These are phyloP conservation scores for Psilocybe subaeruginosa DNA, from an alignment of 768 basidiomycete genomes.

Conservation along the genomic window DNA sequence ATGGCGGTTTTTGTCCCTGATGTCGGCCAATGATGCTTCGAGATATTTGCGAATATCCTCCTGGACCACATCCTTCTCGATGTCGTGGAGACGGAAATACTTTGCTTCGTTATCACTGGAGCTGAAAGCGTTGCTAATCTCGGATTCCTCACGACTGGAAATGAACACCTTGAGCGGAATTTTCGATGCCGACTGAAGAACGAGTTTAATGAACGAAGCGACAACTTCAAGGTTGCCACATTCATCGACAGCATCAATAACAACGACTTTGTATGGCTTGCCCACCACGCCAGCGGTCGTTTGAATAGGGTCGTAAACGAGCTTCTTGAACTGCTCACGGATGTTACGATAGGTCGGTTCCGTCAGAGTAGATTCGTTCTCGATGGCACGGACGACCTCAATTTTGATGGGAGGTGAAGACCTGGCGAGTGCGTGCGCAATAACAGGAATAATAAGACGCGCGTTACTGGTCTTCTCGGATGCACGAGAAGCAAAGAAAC, in stretches of 20 bases:
- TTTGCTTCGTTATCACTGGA: too few relatives aligned
- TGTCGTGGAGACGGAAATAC: too few relatives aligned
- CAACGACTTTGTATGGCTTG: slow-evolving; percentile 11
- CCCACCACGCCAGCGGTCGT: background rate
- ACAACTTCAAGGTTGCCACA: slow-evolving; percentile 7
- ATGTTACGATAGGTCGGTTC: slow-evolving; percentile 8
- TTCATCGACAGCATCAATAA: slow-evolving; percentile 18
- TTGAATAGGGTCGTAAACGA: background rate
- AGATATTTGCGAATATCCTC: too few relatives aligned
- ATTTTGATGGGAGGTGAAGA: slow-evolving; percentile 14
- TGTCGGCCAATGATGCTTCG: too few relatives aligned
- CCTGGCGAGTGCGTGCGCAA: slow-evolving; percentile 8
- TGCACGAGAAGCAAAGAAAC: slow-evolving; percentile 10
- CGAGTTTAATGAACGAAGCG: slow-evolving; percentile 5
- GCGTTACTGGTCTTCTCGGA: slow-evolving; percentile 9
- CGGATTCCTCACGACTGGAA: slow-evolving; percentile 9
- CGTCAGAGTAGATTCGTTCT: slow-evolving; percentile 10
- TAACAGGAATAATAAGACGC: slow-evolving; percentile 9
- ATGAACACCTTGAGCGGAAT: slow-evolving; percentile 11
- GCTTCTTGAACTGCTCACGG: slow-evolving; percentile 10
- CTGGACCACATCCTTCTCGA: too few relatives aligned
- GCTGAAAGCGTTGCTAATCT: too few relatives aligned
- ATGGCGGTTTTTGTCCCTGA: too few relatives aligned
- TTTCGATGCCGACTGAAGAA: slow-evolving; percentile 5
- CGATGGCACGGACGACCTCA: slow-evolving; percentile 10